A percentile compares a stretch with the other conserved stretches of the same genome.
Conservation (phyloP, 306 rosid genomes). For the Pterocarpus santalinus region DNA sequence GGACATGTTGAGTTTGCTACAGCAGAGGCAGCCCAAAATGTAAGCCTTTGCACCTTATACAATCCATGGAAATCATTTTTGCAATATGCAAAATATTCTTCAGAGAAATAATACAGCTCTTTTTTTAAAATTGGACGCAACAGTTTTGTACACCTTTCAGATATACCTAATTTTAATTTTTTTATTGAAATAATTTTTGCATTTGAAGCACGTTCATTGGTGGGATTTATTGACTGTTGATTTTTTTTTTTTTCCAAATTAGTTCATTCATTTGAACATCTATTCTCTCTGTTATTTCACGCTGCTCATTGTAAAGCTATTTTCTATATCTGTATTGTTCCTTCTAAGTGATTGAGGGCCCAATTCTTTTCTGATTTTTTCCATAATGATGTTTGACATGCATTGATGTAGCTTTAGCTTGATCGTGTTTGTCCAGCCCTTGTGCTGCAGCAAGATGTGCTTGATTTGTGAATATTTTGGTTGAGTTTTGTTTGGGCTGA, state of each 20-base stretch:
- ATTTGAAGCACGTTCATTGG: not conserved
- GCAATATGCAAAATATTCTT: not conserved
- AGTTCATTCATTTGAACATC: not conserved
- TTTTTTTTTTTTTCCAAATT: not conserved
- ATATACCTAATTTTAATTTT: not conserved
- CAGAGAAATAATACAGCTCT: no score
- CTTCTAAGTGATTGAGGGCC: no score
- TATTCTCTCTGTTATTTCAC: no score
- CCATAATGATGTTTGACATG: no score
- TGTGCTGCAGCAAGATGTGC: not conserved
- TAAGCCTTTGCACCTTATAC: conserved; percentile 5
- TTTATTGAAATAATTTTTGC: not conserved
- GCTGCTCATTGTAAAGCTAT: not conserved
- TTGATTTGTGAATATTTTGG: not conserved
- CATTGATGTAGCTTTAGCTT: not conserved
- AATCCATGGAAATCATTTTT: not conserved
- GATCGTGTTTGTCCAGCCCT: not conserved
- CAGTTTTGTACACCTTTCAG: no score
- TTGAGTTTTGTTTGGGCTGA: not conserved
- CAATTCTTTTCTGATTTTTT: no score
- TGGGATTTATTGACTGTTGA: not conserved
- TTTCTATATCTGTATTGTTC: not conserved
- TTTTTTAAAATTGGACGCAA: not conserved
- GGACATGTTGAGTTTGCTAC: conserved; percentile 90
- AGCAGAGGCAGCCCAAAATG: conserved; percentile 66